Evolutionary conservation across 179 eudicot genomes (phyloP).

Genomic region (Pouteria campechiana): DNA sequence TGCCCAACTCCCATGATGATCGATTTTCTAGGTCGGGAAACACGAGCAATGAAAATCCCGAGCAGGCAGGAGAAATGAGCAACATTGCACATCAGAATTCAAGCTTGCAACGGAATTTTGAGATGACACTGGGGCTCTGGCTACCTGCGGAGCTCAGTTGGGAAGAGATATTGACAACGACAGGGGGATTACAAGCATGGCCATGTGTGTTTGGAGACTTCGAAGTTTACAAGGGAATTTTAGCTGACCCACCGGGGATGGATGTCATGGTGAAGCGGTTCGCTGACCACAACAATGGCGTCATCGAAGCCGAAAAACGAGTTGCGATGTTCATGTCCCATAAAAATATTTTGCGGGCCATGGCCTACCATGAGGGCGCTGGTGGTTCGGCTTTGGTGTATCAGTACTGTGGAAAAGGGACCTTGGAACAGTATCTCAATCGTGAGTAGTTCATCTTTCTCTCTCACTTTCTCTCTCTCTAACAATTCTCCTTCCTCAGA

Average conservation of each 20-base stretch:
- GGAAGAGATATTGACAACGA: conserved; percentile 6
- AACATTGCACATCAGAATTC: neutral
- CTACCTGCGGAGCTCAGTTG: conserved; percentile 5
- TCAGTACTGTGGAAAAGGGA: neutral
- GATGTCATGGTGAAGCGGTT: conserved; percentile 6
- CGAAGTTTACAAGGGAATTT: conserved; percentile 2
- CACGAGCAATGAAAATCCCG: neutral
- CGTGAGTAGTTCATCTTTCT: conserved; percentile 2
- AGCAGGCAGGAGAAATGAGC: neutral
- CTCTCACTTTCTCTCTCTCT: too few relatives aligned
- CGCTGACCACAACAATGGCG: neutral
- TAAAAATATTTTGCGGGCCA: conserved; percentile 4
- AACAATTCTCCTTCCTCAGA: too few relatives aligned
- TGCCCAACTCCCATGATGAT: neutral
- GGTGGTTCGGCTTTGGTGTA: conserved; percentile 2
- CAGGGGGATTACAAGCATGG: conserved; percentile 2
- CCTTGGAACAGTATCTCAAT: conserved; percentile 2
- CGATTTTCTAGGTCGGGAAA: neutral
- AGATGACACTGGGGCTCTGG: neutral
- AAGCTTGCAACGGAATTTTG: neutral
- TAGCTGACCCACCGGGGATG: neutral
- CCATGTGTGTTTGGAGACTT: neutral
- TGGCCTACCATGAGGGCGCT: conserved; percentile 7
- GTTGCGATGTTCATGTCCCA: conserved; percentile 10
- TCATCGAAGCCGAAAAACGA: conserved; percentile 8